phyloP scores from a whole-genome alignment of 176 grass and related monocot species.

The Cymbopogon citratus region DNA sequence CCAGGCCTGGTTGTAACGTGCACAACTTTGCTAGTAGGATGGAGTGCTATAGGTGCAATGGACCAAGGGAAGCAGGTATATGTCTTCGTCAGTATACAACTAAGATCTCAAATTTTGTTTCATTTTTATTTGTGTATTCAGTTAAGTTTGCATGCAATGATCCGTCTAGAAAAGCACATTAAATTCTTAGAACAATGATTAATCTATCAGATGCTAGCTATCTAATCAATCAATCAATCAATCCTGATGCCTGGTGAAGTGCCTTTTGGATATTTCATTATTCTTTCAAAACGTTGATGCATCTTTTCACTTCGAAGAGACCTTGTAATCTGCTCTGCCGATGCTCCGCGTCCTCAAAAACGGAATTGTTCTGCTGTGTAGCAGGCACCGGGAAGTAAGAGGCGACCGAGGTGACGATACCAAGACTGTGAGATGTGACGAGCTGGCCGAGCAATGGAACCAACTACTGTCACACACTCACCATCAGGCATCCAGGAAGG shows the following conservation, averaged over 20 bases:
- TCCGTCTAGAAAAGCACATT: neutral
- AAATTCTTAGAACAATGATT: neutral
- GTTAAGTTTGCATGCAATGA: neutral
- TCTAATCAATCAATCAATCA: conserved; percentile 11
- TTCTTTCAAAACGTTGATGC: neutral
- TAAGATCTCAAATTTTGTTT: neutral
- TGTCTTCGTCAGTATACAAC: neutral
- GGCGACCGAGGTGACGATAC: neutral
- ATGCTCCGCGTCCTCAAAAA: conserved; percentile 16
- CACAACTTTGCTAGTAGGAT: conserved; percentile 93
- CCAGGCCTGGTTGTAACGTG: conserved; percentile 79
- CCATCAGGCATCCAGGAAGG: conserved; percentile 19
- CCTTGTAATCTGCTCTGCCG: neutral
- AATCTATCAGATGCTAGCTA: neutral
- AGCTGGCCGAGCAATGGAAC: neutral
- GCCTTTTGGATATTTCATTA: neutral
- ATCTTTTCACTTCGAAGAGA: neutral
- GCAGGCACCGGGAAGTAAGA: conserved; percentile 30
- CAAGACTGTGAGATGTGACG: conserved; percentile 16
- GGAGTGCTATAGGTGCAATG: conserved; percentile 79
- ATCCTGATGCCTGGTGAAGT: neutral
- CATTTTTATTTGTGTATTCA: neutral
- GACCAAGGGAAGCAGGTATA: conserved; percentile 60
- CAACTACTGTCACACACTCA: neutral
- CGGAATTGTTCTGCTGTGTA: neutral